Conservation (phyloP, 2,329 filamentous ascomycete genomes). For the Fusarium sp. region DNA sequence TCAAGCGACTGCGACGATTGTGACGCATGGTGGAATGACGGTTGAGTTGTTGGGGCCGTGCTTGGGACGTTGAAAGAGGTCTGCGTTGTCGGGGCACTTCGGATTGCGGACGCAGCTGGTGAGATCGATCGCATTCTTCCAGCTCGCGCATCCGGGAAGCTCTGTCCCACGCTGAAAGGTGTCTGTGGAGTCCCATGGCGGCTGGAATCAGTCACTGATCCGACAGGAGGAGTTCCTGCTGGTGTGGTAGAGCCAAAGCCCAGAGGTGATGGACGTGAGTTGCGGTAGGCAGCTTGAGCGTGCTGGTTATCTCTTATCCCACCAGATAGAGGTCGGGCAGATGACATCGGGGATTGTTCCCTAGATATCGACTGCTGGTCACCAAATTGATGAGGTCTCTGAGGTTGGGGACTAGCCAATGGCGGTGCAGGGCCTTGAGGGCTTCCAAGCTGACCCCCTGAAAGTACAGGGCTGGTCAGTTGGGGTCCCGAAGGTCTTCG, state of each 20-base stretch:
- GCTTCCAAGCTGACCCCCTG: conserved; percentile 2
- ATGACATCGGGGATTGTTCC: conserved; percentile 27
- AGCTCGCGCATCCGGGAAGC: conserved; percentile 9
- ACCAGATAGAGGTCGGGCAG: conserved; percentile 17
- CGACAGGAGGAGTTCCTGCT: conserved; percentile 23
- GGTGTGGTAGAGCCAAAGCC: conserved; percentile 32
- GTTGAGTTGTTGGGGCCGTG: conserved; percentile 25
- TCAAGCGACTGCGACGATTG: conserved; percentile 36
- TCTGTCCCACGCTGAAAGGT: conserved; percentile 17
- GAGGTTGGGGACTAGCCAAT: conserved; percentile 33
- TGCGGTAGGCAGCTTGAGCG: conserved; percentile 18
- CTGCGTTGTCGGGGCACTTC: conserved; percentile 26
- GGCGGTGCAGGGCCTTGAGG: conserved; percentile 1
- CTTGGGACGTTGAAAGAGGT: conserved; percentile 28
- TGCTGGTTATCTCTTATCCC: conserved; percentile 16
- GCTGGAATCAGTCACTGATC: neutral
- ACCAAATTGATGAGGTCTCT: conserved; percentile 24
- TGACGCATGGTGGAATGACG: conserved; percentile 13
- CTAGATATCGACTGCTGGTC: conserved; percentile 21
- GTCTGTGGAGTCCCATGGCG: conserved; percentile 26
- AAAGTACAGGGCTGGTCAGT: conserved; percentile 14
- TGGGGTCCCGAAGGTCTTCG: conserved; percentile 15
- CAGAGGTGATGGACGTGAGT: conserved; percentile 28
- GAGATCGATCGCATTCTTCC: conserved; percentile 28
- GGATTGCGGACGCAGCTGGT: conserved; percentile 19